phyloP scores from a whole-genome alignment of 805 yeast species.

The Diddensiella caesifluorescens region DNA sequence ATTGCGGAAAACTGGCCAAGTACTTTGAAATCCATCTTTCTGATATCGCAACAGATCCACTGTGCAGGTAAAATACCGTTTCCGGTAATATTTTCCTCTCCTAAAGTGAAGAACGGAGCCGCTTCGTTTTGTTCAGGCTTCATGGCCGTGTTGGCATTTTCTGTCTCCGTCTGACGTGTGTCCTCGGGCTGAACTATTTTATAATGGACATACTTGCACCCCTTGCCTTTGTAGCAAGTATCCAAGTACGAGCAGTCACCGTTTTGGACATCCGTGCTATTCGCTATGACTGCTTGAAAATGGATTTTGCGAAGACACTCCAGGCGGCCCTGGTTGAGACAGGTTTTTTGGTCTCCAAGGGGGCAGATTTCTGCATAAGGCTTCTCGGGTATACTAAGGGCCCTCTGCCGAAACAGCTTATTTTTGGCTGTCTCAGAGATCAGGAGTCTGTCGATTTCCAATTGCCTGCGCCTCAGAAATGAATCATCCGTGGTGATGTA shows the following conservation, averaged over 20 bases:
- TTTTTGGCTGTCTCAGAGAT: slow-evolving; percentile 11
- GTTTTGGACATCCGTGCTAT: slow-evolving; percentile 59
- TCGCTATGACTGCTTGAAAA: slow-evolving; percentile 30
- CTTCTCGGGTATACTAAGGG: slow-evolving; percentile 11
- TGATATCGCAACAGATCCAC: slow-evolving; percentile 83
- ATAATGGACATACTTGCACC: slow-evolving; percentile 81
- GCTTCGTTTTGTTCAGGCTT: slow-evolving; percentile 25
- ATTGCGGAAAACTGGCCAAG: slow-evolving; percentile 75
- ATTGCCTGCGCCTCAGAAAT: background rate
- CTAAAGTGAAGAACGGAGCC: slow-evolving; percentile 9
- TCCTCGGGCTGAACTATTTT: slow-evolving; percentile 25
- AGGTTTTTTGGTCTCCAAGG: slow-evolving; percentile 12
- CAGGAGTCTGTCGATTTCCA: slow-evolving; percentile 10
- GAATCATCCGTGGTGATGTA: slow-evolving; percentile 1
- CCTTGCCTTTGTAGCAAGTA: slow-evolving; percentile 80
- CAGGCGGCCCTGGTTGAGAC: slow-evolving; percentile 17
- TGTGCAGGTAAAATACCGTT: slow-evolving; percentile 54
- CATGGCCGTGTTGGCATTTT: no score
- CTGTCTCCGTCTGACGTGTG: no score
- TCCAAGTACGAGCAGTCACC: slow-evolving; percentile 95
- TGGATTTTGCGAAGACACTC: slow-evolving; percentile 28
- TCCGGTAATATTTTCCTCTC: no score
- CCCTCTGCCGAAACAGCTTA: slow-evolving; percentile 12
- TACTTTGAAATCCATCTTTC: slow-evolving; percentile 59
- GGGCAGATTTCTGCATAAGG: slow-evolving; percentile 22